Conservation (phyloP, 148 eudicot genomes). For the Arbutus unedo region DNA sequence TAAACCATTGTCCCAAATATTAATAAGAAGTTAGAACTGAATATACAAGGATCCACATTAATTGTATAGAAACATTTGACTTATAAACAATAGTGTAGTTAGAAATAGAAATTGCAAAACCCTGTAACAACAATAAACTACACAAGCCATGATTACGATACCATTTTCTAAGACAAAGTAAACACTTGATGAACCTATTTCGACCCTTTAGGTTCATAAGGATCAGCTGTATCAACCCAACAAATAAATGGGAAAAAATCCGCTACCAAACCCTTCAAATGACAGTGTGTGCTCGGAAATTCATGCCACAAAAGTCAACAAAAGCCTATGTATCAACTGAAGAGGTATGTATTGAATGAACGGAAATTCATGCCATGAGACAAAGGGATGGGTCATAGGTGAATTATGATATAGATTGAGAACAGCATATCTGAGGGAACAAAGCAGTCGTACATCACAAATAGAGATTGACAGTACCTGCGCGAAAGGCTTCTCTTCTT, state of each 20-base stretch:
- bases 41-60: neutral
- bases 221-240: neutral
- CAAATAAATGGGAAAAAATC: neutral
- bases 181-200: slow-evolving; percentile 4
- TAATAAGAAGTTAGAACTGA: neutral
- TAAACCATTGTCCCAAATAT: neutral
- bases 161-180: neutral
- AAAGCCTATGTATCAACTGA: no score
- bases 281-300: neutral
- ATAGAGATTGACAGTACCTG: slow-evolving; percentile 48
- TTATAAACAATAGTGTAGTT: neutral
- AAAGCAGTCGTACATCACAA: neutral
- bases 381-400: neutral
- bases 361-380: neutral
- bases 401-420: neutral
- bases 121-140: neutral
- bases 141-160: neutral
- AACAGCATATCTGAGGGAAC: neutral
- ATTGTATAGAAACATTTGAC: neutral
- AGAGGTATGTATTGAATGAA: neutral
- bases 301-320: no score
- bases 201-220: neutral
- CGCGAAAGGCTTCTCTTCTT: slow-evolving; percentile 68
- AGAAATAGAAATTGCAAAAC: neutral
- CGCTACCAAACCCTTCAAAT: neutral